Base-by-base conservation (phyloP, 139 green algal genomes). In the Pseudopediastrum boryanum region DNA sequence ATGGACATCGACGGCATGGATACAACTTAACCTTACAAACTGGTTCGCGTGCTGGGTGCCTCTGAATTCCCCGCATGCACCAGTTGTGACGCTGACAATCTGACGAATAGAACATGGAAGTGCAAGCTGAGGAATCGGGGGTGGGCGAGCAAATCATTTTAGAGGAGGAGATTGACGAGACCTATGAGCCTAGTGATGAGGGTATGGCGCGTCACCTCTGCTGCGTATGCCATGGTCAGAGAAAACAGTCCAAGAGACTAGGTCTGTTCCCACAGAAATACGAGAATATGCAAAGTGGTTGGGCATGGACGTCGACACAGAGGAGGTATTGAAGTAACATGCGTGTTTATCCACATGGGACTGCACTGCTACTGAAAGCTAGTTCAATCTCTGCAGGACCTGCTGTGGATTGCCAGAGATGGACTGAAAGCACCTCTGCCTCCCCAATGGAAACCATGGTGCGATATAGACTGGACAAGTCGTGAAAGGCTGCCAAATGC, bases 281-380 rank as follows among this genome's bases (percentile, higher is more conserved):
- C 25, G 86, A 5, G 92, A 96, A 38, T 96, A 96, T 64, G 92
- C 92, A 4, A 81, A 90, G 70, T 96, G 92, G 92, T 85, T 96
- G 27, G 92, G 92, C 13, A 96, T 96, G 81, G 90, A 96, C 33
- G 16, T 89, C 1, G 84, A 92, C 25, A 80, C 76, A 2, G 92
- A 96, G 62, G 84, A 84, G 75, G 85, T 88, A 41, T 31, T 82
- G 3, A 9, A 54, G 3, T 19, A 66, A 31, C 44, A 4, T 36
- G 38, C 46, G 29, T 9, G 16, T 35, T 48, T 6, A 13, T 1
- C 16, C 8, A 64, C 38, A 29, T 46, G 27, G 25, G 54, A 46
- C 7, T 65, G 16, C 46, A 29, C 19, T 64, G 46, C 27, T 39
- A 44, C 46, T 9, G 31, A 64, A 29, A 48, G 12, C 61, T 27